Conservation (phyloP, 495 filamentous ascomycete genomes). For the Neurospora africana region DNA sequence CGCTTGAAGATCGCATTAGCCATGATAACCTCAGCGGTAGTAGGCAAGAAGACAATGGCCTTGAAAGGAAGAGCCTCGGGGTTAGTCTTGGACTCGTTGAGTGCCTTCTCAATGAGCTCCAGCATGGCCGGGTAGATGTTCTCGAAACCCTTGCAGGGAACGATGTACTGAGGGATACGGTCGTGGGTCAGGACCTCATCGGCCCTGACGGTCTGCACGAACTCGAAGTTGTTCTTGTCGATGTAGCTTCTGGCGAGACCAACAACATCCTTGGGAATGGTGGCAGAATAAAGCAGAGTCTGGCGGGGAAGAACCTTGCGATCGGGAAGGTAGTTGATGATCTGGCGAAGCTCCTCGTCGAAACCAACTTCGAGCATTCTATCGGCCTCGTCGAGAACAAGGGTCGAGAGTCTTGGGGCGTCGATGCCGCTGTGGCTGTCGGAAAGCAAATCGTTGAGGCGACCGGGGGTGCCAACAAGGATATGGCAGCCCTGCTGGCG, state of each 20-base stretch:
- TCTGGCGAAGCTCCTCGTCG: slow-evolving; percentile 60
- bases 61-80: slow-evolving; percentile 61
- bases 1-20: slow-evolving; percentile 48
- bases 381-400: slow-evolving; percentile 94
- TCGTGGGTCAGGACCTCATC: slow-evolving; percentile 80
- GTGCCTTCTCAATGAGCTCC: slow-evolving; percentile 57
- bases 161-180: slow-evolving; percentile 65
- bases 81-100: slow-evolving; percentile 23
- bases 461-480: slow-evolving; percentile 82
- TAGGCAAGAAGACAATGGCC: slow-evolving; percentile 81
- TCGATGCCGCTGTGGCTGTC: slow-evolving; percentile 55
- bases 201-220: slow-evolving; percentile 69
- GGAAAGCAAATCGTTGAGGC: slow-evolving; percentile 72
- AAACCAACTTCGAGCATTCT: slow-evolving; percentile 87
- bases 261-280: slow-evolving; percentile 75
- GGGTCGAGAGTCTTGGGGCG: slow-evolving; percentile 60
- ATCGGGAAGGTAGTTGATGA: slow-evolving; percentile 56
- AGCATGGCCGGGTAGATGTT: slow-evolving; percentile 65
- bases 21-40: slow-evolving; percentile 61
- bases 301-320: slow-evolving; percentile 55
- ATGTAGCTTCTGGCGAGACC: slow-evolving; percentile 52
- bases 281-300: slow-evolving; percentile 90
- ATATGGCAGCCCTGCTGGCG: slow-evolving; percentile 73
- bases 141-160: slow-evolving; percentile 53
- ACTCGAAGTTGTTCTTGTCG: slow-evolving; percentile 53